phyloP scores from a whole-genome alignment of 768 basidiomycete species.

The Leccinum incarnatum region DNA sequence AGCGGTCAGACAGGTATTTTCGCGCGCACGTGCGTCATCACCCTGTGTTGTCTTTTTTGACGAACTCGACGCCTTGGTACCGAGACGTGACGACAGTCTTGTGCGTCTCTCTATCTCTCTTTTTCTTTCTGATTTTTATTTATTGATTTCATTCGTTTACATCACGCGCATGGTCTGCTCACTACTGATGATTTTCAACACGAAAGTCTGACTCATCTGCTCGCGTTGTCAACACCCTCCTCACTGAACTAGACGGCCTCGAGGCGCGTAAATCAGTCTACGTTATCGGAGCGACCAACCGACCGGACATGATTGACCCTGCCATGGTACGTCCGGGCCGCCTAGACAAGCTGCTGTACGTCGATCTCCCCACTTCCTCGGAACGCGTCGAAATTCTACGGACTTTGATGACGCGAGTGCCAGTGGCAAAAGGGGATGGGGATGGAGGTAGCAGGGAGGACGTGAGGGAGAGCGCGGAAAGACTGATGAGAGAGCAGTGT shows the following conservation, averaged over 20 bases:
- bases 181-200: background rate
- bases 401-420: constrained; percentile 71
- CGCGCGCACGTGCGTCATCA: constrained; percentile 87
- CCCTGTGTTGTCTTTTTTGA: constrained; percentile 97
- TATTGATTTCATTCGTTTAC: background rate
- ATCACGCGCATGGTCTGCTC: background rate
- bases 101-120: constrained; percentile 41
- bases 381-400: constrained; percentile 85
- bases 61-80: constrained; percentile 90
- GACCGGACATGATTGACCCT: constrained; percentile 97
- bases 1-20: constrained; percentile 93
- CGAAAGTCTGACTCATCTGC: constrained; percentile 83
- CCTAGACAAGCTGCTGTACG: constrained; percentile 90
- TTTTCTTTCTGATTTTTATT: background rate
- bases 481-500: constrained; percentile 58
- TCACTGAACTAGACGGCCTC: constrained; percentile 92
- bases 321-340: constrained; percentile 97
- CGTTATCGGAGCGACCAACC: constrained; percentile 92
- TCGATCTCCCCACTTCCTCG: constrained; percentile 71
- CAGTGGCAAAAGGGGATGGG: constrained; percentile 37
- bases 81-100: constrained; percentile 83
- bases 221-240: constrained; percentile 85
- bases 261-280: constrained; percentile 84
- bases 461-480: constrained; percentile 32
- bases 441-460: background rate